Evolutionary conservation across 495 filamentous ascomycete genomes (phyloP).

Genomic region (Xylaria venustula): DNA sequence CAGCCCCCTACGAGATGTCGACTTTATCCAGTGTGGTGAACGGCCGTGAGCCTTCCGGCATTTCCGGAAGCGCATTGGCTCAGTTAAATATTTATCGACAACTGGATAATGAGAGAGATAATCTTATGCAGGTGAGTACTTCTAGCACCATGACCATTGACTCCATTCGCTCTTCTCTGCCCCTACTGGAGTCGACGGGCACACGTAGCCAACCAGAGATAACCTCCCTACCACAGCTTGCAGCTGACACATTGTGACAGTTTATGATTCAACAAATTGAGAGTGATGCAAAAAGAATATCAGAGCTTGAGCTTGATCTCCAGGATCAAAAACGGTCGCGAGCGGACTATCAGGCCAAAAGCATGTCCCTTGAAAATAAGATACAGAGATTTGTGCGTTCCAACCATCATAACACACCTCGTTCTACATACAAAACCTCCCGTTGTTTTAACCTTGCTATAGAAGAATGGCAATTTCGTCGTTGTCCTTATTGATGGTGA

Average conservation of each 20-base stretch:
- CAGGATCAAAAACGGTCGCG: constrained; percentile 29
- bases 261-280: constrained; percentile 15
- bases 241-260: constrained; percentile 8
- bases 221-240: too few relatives aligned
- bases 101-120: constrained; percentile 6
- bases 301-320: constrained; percentile 29
- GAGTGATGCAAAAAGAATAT: constrained; percentile 20
- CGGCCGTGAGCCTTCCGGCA: constrained; percentile 3
- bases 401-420: not conserved
- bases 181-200: not conserved
- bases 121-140: constrained; percentile 11
- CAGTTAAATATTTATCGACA: constrained; percentile 7
- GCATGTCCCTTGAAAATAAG: constrained; percentile 22
- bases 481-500: constrained; percentile 36
- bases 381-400: constrained; percentile 26
- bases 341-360: constrained; percentile 20
- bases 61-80: not conserved
- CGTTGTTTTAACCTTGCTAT: constrained; percentile 11
- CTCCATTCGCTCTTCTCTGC: not conserved
- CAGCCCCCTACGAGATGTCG: constrained; percentile 1
- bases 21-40: not conserved
- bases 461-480: constrained; percentile 27
- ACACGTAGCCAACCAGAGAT: not conserved
- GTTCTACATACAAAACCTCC: not conserved
- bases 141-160: not conserved